Evolutionary conservation across 139 green algal genomes (phyloP).

Genomic region (Desmodesmus armatus): DNA sequence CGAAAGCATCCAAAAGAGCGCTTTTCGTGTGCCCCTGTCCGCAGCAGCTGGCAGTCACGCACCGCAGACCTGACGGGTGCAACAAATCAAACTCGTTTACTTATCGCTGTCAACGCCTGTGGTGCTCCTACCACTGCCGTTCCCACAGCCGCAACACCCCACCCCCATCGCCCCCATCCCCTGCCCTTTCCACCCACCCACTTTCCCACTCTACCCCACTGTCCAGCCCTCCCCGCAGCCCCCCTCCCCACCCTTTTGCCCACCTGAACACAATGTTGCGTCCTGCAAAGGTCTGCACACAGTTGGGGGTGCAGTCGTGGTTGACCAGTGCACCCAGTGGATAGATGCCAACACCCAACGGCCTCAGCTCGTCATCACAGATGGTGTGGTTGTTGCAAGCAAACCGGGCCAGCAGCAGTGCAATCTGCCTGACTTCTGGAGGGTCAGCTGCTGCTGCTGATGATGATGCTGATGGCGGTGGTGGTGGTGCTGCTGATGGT

Average conservation of each 20-base stretch:
- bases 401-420: slow-evolving; percentile 73
- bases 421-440: slow-evolving; percentile 56
- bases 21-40: no score
- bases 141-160: neutral
- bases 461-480: neutral
- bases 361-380: slow-evolving; percentile 78
- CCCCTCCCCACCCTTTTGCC: no score
- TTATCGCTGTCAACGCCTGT: neutral
- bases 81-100: no score
- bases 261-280: slow-evolving; percentile 73
- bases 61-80: no score
- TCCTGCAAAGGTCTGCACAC: slow-evolving; percentile 72
- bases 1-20: neutral
- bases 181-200: no score
- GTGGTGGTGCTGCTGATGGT: neutral
- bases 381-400: slow-evolving; percentile 83
- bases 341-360: slow-evolving; percentile 74
- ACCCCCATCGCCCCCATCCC: no score
- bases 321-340: slow-evolving; percentile 78
- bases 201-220: no score
- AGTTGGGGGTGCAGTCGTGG: slow-evolving; percentile 78
- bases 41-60: no score
- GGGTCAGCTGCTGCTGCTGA: neutral
- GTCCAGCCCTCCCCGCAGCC: no score
- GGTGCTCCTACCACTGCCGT: no score